Percentiles rank a stretch among this genome's conserved stretches.
These are phyloP conservation scores for Cryphonectria parasitica DNA, from an alignment of 2,329 filamentous ascomycete species.

Conservation along the genomic window DNA sequence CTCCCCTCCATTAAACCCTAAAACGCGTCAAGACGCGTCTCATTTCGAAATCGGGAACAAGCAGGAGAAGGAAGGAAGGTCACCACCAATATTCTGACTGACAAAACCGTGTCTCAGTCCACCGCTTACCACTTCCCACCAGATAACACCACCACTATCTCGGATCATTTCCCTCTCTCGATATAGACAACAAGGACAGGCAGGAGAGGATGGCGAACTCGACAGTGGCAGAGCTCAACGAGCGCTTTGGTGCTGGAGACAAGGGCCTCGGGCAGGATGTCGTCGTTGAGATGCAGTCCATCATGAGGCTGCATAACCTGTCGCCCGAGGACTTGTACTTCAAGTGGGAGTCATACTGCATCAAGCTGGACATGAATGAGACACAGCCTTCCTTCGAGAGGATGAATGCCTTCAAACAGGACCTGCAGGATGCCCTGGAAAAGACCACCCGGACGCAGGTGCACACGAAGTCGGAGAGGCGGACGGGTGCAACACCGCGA, in stretches of 20 bases:
- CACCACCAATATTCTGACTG: neutral
- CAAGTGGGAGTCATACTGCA: conserved; percentile 98
- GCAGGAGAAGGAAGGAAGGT: neutral
- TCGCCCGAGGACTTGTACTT: conserved; percentile 87
- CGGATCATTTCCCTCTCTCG: neutral
- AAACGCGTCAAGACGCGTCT: conserved; percentile 28
- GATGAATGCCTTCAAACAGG: conserved; percentile 80
- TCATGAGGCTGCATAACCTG: conserved; percentile 81
- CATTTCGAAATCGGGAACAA: neutral
- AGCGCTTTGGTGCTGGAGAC: conserved; percentile 58
- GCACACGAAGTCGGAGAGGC: conserved; percentile 66
- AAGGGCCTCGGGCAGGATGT: conserved; percentile 75
- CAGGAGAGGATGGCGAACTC: conserved; percentile 44
- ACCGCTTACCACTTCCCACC: neutral
- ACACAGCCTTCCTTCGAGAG: conserved; percentile 71
- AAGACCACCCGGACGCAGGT: conserved; percentile 67
- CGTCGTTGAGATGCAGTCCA: conserved; percentile 79
- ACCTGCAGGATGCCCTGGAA: conserved; percentile 83
- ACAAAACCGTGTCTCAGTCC: neutral
- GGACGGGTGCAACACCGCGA: conserved; percentile 65
- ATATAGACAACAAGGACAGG: neutral
- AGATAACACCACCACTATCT: too few species aligned
- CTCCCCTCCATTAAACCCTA: neutral
- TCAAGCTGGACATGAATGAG: conserved; percentile 88
- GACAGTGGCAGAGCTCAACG: conserved; percentile 46